A percentile compares a stretch with the other conserved stretches of the same genome.
These are phyloP conservation scores for Fusarium xylarioides DNA, from an alignment of 2,329 filamentous ascomycete genomes.

Conservation along the genomic window DNA sequence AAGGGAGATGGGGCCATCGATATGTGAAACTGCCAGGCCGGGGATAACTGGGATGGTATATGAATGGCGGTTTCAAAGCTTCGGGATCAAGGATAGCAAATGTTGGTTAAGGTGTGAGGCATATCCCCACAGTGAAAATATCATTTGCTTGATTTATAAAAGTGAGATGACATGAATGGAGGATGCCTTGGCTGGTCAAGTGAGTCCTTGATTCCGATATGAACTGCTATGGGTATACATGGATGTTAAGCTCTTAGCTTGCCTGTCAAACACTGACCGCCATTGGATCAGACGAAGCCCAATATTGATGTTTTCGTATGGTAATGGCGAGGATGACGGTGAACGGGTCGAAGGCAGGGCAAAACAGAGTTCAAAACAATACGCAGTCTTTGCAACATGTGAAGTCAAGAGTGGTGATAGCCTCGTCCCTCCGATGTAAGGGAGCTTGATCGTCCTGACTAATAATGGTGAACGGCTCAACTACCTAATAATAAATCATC, in stretches of 20 bases:
- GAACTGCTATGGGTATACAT: slow-evolving; percentile 1
- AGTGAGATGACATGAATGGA: slow-evolving; percentile 27
- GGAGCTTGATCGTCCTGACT: slow-evolving; percentile 10
- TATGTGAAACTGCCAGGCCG: slow-evolving; percentile 35
- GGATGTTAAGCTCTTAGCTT: not conserved
- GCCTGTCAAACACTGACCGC: slow-evolving; percentile 18
- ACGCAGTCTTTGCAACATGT: not conserved
- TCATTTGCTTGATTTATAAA: slow-evolving; percentile 20
- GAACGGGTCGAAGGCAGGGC: not conserved
- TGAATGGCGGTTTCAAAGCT: slow-evolving; percentile 34
- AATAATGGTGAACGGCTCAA: not conserved
- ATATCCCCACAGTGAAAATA: slow-evolving; percentile 20
- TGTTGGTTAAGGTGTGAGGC: slow-evolving; percentile 22
- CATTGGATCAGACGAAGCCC: slow-evolving; percentile 5
- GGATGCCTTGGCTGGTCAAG: not conserved
- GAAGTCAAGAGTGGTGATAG: slow-evolving; percentile 19
- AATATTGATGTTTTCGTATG: not conserved
- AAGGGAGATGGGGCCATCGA: slow-evolving; percentile 7
- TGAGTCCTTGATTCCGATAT: slow-evolving; percentile 3
- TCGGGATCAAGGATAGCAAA: slow-evolving; percentile 18
- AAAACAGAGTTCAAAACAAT: slow-evolving; percentile 25
- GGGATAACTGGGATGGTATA: slow-evolving; percentile 16
- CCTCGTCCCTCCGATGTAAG: slow-evolving; percentile 19
- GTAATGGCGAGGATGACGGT: not conserved
- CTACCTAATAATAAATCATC: slow-evolving; percentile 7